Evolutionary conservation across 148 eudicot species (phyloP).

Genomic region (Polygonum maritimum): DNA sequence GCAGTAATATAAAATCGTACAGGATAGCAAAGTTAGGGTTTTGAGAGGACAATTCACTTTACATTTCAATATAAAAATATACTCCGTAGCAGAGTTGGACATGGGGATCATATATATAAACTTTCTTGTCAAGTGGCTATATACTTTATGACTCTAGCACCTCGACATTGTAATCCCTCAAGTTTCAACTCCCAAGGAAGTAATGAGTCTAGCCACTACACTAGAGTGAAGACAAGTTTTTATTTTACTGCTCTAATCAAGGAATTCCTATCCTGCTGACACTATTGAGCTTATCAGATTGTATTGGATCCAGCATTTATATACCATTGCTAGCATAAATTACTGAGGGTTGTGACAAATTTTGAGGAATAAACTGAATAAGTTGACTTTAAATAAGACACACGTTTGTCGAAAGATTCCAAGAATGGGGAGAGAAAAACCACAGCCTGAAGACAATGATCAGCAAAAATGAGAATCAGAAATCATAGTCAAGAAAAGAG

Average conservation of each 20-base stretch:
- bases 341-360: neutral
- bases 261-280: neutral
- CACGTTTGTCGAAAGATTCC: neutral
- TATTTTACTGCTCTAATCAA: neutral
- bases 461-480: no score
- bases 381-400: neutral
- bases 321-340: no score
- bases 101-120: neutral
- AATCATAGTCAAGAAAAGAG: no score
- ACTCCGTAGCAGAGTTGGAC: neutral
- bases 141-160: neutral
- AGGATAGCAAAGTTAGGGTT: constrained; percentile 2
- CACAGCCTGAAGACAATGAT: neutral
- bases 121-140: neutral
- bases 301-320: neutral
- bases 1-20: neutral
- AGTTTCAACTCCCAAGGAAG: neutral
- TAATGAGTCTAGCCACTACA: neutral
- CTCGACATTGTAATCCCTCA: neutral
- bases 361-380: neutral
- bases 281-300: neutral
- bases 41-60: constrained; percentile 4
- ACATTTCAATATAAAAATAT: neutral
- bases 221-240: no score
- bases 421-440: no score